A percentile compares a stretch with the other conserved stretches of the same genome.
Conservation (phyloP, 2,329 filamentous ascomycete genomes). For the Fusarium graminum region DNA sequence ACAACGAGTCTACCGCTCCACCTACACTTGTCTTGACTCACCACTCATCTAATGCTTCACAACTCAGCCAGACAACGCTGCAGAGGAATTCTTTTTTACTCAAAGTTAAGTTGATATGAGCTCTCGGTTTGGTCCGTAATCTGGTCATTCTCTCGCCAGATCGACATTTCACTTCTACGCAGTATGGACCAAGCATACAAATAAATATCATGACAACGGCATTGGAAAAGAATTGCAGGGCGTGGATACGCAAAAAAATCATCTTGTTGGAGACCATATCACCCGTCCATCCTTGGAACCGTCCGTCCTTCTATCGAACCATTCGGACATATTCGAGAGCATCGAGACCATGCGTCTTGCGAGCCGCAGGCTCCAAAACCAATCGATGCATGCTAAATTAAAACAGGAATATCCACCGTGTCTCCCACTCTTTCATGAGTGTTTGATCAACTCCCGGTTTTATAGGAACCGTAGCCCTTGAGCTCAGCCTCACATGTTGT, state of each 20-base stretch:
- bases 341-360: conserved; percentile 39
- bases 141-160: background rate
- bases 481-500: conserved; percentile 43
- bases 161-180: background rate
- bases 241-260: conserved; percentile 40
- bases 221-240: conserved; percentile 12
- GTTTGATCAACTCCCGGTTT: conserved; percentile 33
- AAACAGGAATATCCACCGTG: conserved; percentile 45
- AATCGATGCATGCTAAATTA: conserved; percentile 50
- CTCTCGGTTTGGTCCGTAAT: background rate
- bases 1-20: background rate
- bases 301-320: conserved; percentile 45
- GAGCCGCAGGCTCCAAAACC: conserved; percentile 41
- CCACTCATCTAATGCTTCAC: background rate
- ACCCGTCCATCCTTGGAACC: conserved; percentile 45
- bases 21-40: background rate
- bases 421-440: conserved; percentile 39
- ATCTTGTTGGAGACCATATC: conserved; percentile 47
- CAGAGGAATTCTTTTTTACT: background rate
- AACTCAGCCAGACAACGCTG: background rate
- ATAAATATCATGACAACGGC: background rate
- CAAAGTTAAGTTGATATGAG: too few species aligned
- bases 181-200: background rate
- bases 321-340: conserved; percentile 41
- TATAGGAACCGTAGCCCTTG: conserved; percentile 28